Percentiles rank a stretch among this genome's conserved stretches.
Evolutionary conservation across 148 eudicot genomes (phyloP).

Genomic region (Vaccinium corymbosum): DNA sequence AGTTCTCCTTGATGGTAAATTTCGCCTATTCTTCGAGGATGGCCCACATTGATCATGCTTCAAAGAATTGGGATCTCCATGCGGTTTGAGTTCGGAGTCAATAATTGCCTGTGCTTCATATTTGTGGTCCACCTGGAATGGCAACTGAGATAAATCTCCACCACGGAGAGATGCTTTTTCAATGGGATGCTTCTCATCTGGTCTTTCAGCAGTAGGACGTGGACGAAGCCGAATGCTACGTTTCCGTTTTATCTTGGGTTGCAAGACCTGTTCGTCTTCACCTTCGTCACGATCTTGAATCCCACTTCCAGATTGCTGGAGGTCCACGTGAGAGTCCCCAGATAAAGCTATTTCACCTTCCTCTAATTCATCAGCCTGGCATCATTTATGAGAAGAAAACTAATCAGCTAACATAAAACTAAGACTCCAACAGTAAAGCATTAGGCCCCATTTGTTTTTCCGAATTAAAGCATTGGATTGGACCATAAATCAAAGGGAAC

Average conservation of each 20-base stretch:
- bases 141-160: slow-evolving; percentile 61
- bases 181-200: slow-evolving; percentile 50
- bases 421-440: slow-evolving; percentile 1
- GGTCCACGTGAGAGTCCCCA: slow-evolving; percentile 83
- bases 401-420: slow-evolving; percentile 13
- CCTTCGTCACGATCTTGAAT: slow-evolving; percentile 90
- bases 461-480: background rate
- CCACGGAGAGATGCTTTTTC: slow-evolving; percentile 55
- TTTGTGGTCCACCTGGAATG: slow-evolving; percentile 49
- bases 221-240: slow-evolving; percentile 85
- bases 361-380: slow-evolving; percentile 79
- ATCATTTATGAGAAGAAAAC: slow-evolving; percentile 22
- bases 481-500: background rate
- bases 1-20: slow-evolving; percentile 51
- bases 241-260: slow-evolving; percentile 87
- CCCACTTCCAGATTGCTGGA: slow-evolving; percentile 96
- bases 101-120: slow-evolving; percentile 38
- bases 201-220: slow-evolving; percentile 43
- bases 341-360: slow-evolving; percentile 89
- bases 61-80: slow-evolving; percentile 35
- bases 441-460: background rate
- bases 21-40: slow-evolving; percentile 48
- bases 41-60: slow-evolving; percentile 52
- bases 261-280: slow-evolving; percentile 90
- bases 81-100: slow-evolving; percentile 47